Evolutionary conservation across 768 basidiomycete species (phyloP).

Genomic region (Infundibulicybe gibba): DNA sequence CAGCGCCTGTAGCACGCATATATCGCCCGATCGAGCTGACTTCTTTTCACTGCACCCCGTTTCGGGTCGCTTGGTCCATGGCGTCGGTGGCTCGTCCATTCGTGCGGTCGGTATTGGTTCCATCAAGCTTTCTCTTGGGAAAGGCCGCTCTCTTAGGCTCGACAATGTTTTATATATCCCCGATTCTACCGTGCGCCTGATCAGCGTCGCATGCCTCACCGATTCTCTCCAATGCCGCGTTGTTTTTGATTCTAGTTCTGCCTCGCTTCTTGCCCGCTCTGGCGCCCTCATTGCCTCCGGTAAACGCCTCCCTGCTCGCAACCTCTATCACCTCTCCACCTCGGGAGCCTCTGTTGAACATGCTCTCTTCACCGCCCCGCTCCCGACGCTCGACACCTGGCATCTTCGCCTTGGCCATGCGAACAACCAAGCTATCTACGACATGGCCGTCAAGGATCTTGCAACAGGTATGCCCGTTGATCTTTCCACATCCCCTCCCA

Average conservation of each 20-base stretch:
- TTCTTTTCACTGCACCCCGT: conserved; percentile 10
- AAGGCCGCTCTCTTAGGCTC: neutral
- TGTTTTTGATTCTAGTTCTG: conserved; percentile 3
- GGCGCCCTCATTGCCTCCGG: conserved; percentile 6
- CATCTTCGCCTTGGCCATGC: conserved; percentile 13
- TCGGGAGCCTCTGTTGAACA: conserved; percentile 1
- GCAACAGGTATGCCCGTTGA: conserved; percentile 13
- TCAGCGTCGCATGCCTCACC: conserved; percentile 12
- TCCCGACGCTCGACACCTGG: conserved; percentile 10
- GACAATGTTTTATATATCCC: conserved; percentile 13
- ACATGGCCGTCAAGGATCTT: conserved; percentile 3
- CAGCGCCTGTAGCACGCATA: conserved; percentile 8
- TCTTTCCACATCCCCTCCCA: conserved; percentile 6
- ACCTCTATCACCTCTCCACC: conserved; percentile 5
- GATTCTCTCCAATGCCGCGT: neutral
- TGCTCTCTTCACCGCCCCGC: neutral
- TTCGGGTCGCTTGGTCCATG: conserved; percentile 3
- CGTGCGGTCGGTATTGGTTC: conserved; percentile 11
- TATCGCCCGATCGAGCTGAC: conserved; percentile 10
- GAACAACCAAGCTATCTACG: conserved; percentile 4
- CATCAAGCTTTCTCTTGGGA: neutral
- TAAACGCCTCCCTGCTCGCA: neutral
- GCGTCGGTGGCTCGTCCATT: conserved; percentile 12
- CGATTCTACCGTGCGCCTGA: conserved; percentile 10
- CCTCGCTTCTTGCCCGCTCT: neutral